Conservation (phyloP, 176 grass and related monocot species). For the Eleusine indica region DNA sequence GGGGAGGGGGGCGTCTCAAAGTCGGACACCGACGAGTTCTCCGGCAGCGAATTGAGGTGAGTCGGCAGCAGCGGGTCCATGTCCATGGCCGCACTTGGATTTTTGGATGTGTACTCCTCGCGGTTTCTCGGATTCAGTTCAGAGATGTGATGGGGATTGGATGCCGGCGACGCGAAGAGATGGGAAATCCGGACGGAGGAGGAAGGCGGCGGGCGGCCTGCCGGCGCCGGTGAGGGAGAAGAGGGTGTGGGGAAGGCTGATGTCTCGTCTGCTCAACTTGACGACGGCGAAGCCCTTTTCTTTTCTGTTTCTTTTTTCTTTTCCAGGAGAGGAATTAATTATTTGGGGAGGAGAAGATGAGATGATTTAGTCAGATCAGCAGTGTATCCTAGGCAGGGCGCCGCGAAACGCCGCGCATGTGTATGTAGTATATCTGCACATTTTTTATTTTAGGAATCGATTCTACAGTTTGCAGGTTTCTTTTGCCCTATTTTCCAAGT, state of each 20-base stretch:
- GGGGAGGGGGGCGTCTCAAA: slow-evolving; percentile 37
- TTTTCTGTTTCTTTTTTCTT: not conserved
- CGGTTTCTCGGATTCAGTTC: not conserved
- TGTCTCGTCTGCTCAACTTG: not conserved
- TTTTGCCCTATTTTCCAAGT: not conserved
- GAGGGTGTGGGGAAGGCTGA: not conserved
- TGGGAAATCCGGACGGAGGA: not conserved
- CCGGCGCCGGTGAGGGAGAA: not conserved
- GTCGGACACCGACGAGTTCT: slow-evolving; percentile 41
- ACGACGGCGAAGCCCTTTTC: slow-evolving; percentile 23
- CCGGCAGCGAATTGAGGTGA: slow-evolving; percentile 37
- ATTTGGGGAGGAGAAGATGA: not conserved
- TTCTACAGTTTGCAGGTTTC: not conserved
- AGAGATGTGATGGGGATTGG: not conserved
- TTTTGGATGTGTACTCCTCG: not conserved
- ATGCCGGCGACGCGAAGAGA: not conserved
- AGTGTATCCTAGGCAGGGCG: not conserved
- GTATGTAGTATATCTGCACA: not conserved
- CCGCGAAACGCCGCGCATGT: not conserved
- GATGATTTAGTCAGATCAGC: not conserved
- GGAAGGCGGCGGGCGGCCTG: not conserved
- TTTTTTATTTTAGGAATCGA: not conserved
- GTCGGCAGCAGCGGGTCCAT: slow-evolving; percentile 45
- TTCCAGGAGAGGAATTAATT: not conserved
- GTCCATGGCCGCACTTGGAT: slow-evolving; percentile 41